phyloP scores from a whole-genome alignment of 305 asterid species.

The Stenogyne calaminthoides region DNA sequence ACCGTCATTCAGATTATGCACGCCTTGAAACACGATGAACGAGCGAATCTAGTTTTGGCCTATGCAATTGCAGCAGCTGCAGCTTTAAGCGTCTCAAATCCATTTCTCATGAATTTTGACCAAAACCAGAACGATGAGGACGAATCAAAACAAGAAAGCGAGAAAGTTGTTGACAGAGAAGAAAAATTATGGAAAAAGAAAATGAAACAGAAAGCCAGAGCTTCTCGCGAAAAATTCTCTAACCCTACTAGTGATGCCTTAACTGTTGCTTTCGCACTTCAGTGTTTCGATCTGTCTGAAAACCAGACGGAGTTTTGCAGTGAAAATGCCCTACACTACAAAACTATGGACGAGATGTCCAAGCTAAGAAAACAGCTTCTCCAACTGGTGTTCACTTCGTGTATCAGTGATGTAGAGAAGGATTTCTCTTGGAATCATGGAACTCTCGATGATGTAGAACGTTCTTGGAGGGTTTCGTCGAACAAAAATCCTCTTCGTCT shows the following conservation, averaged over 20 bases:
- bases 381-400: conserved; percentile 58
- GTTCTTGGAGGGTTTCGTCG: conserved; percentile 60
- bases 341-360: conserved; percentile 97
- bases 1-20: conserved; percentile 78
- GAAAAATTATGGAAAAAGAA: conserved; percentile 65
- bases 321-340: conserved; percentile 61
- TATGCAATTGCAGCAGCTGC: conserved; percentile 88
- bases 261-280: conserved; percentile 72
- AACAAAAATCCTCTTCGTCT: conserved; percentile 62
- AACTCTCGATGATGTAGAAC: conserved; percentile 58
- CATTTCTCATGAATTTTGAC: conserved; percentile 55
- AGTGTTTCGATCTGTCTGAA: conserved; percentile 71
- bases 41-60: conserved; percentile 71
- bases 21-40: conserved; percentile 38
- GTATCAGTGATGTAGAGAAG: conserved; percentile 39
- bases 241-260: conserved; percentile 80
- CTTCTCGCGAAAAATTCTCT: conserved; percentile 62
- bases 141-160: conserved; percentile 32
- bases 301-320: conserved; percentile 52
- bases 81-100: conserved; percentile 84
- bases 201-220: conserved; percentile 57
- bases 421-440: conserved; percentile 82
- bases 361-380: conserved; percentile 90
- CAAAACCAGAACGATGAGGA: conserved; percentile 42
- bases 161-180: conserved; percentile 41